These are phyloP conservation scores for Begonia fuchsioides DNA, from an alignment of 306 rosid species.

Conservation along the genomic window DNA sequence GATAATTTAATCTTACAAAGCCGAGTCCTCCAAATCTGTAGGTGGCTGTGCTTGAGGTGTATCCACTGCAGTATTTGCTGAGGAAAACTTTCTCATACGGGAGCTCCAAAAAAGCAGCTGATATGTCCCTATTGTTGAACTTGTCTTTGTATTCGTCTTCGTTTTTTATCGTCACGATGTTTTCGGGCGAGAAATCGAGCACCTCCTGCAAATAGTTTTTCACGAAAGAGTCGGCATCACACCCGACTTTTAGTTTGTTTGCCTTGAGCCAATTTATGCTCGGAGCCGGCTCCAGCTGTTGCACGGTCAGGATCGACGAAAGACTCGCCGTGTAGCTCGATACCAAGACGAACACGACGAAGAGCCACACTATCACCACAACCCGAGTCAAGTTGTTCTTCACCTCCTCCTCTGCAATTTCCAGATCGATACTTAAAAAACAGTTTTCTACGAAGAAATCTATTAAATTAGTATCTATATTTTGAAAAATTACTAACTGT, in stretches of 20 bases:
- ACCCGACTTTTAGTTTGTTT: slow-evolving; percentile 33
- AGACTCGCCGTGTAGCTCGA: slow-evolving; percentile 67
- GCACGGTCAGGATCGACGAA: slow-evolving; percentile 55
- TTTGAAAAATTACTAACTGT: too few species aligned
- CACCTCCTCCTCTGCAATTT: slow-evolving; percentile 32
- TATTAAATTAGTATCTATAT: too few species aligned
- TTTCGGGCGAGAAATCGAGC: neutral
- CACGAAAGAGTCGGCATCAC: slow-evolving; percentile 26
- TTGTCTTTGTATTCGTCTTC: slow-evolving; percentile 13
- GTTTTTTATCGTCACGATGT: slow-evolving; percentile 8
- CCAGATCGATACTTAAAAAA: neutral
- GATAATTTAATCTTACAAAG: slow-evolving; percentile 36
- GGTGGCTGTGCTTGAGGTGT: slow-evolving; percentile 17
- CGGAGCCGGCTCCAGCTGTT: slow-evolving; percentile 17
- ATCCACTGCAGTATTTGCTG: slow-evolving; percentile 29
- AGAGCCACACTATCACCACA: slow-evolving; percentile 43
- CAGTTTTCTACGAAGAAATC: too few species aligned
- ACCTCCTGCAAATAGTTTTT: slow-evolving; percentile 13
- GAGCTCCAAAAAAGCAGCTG: slow-evolving; percentile 62
- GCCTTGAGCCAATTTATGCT: slow-evolving; percentile 23
- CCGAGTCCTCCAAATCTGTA: slow-evolving; percentile 56
- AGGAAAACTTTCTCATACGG: slow-evolving; percentile 45
- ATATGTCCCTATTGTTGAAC: slow-evolving; percentile 17
- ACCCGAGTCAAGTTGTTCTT: slow-evolving; percentile 27
- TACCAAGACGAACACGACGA: slow-evolving; percentile 35